These are phyloP conservation scores for Phytophthora podocarpi DNA, from an alignment of 352 stramenopile species.

Conservation along the genomic window DNA sequence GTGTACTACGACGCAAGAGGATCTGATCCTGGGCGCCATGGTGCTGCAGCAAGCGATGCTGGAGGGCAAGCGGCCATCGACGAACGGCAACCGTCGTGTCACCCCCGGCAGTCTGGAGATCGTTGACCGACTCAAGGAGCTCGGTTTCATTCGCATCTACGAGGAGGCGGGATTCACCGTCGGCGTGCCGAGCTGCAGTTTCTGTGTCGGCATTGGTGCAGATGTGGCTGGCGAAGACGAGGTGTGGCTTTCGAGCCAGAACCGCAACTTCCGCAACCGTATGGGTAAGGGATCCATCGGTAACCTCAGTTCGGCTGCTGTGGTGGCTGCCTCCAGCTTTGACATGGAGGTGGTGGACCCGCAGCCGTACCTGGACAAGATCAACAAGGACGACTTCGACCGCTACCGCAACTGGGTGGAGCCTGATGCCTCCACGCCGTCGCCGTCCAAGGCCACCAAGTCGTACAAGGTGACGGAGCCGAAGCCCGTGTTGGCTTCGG, in stretches of 20 bases:
- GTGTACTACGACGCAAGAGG: constrained; percentile 83
- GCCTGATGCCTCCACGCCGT: constrained; percentile 31
- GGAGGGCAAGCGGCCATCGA: constrained; percentile 62
- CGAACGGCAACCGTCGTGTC: constrained; percentile 70
- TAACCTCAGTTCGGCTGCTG: constrained; percentile 82
- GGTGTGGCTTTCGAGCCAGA: constrained; percentile 83
- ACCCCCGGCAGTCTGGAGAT: constrained; percentile 72
- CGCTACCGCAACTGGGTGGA: constrained; percentile 79
- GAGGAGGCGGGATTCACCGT: constrained; percentile 82
- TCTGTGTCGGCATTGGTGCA: constrained; percentile 83
- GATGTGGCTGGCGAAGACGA: constrained; percentile 83
- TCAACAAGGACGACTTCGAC: constrained; percentile 80
- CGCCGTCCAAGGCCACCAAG: constrained; percentile 23
- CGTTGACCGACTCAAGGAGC: constrained; percentile 82
- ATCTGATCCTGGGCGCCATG: constrained; percentile 78
- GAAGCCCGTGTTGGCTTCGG: constrained; percentile 43
- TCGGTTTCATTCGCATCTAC: constrained; percentile 78
- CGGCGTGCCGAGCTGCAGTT: constrained; percentile 78
- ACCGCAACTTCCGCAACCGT: constrained; percentile 89
- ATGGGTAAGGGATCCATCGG: constrained; percentile 85
- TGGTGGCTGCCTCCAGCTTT: constrained; percentile 85
- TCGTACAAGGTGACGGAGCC: constrained; percentile 55
- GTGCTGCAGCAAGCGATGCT: constrained; percentile 60
- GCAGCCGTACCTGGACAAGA: constrained; percentile 59
- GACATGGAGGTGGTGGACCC: constrained; percentile 61